Evolutionary conservation across 768 basidiomycete genomes (phyloP).

Genomic region (Termitomyces sp.): DNA sequence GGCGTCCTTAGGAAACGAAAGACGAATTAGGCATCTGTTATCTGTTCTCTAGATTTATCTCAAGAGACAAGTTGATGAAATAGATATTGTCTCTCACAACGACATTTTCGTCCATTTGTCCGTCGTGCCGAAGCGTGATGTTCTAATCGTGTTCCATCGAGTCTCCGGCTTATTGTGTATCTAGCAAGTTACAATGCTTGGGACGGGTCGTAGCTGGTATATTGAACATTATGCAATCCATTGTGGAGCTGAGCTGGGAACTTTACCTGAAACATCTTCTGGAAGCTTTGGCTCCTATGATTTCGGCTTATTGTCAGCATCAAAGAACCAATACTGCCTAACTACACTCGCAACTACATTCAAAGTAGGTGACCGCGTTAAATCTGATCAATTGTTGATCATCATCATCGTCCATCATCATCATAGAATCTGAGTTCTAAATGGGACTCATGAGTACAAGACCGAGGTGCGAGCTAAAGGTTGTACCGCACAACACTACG

Average conservation of each 20-base stretch:
- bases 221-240: neutral
- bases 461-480: conserved; percentile 3
- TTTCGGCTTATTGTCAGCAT: neutral
- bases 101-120: neutral
- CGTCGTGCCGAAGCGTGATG: no score
- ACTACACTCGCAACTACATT: neutral
- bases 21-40: no score
- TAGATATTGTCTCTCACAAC: neutral
- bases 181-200: no score
- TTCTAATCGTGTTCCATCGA: neutral
- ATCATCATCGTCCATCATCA: no score
- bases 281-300: neutral
- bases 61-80: neutral
- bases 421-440: neutral
- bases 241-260: neutral
- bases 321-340: neutral
- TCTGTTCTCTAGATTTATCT: neutral
- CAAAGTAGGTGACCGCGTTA: neutral
- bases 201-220: no score
- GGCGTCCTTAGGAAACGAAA: no score
- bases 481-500: neutral
- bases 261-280: neutral
- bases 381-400: neutral
- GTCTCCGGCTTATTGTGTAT: no score
- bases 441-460: neutral